Conservation (phyloP, 495 filamentous ascomycete species). For the Usnea hakonensis region DNA sequence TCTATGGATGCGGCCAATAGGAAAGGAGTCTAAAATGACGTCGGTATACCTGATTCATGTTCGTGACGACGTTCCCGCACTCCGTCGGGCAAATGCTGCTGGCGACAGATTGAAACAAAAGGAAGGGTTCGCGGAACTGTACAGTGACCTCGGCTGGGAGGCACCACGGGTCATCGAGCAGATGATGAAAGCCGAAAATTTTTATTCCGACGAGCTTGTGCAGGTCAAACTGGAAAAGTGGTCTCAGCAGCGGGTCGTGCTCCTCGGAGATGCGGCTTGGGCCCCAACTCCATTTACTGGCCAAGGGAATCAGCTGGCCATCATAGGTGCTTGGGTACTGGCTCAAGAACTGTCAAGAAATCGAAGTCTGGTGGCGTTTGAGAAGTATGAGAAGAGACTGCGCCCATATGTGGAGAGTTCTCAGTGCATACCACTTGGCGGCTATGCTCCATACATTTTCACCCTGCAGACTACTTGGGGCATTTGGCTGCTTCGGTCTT, state of each 20-base stretch:
- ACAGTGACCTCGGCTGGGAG: constrained; percentile 21
- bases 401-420: constrained; percentile 19
- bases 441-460: constrained; percentile 19
- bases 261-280: constrained; percentile 22
- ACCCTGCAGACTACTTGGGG: constrained; percentile 20
- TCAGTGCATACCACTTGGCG: constrained; percentile 20
- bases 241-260: constrained; percentile 19
- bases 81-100: constrained; percentile 17
- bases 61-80: constrained; percentile 8
- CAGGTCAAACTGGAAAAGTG: constrained; percentile 22
- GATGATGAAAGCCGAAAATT: constrained; percentile 20
- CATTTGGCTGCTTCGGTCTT: constrained; percentile 17
- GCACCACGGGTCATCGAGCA: constrained; percentile 18
- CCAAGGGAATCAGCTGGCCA: constrained; percentile 22
- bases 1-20: constrained; percentile 16
- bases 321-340: constrained; percentile 23
- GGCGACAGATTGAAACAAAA: constrained; percentile 19
- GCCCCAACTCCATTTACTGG: constrained; percentile 21
- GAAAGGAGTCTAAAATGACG: constrained; percentile 12
- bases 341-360: constrained; percentile 17
- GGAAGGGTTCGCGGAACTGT: constrained; percentile 15
- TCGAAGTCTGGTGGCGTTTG: constrained; percentile 17
- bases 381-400: constrained; percentile 19
- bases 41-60: constrained; percentile 20
- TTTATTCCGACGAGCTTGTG: constrained; percentile 23